Percentiles rank a stretch among this genome's conserved stretches.
phyloP scores from a whole-genome alignment of 2,329 filamentous ascomycete species.

The Colletotrichum sp. region DNA sequence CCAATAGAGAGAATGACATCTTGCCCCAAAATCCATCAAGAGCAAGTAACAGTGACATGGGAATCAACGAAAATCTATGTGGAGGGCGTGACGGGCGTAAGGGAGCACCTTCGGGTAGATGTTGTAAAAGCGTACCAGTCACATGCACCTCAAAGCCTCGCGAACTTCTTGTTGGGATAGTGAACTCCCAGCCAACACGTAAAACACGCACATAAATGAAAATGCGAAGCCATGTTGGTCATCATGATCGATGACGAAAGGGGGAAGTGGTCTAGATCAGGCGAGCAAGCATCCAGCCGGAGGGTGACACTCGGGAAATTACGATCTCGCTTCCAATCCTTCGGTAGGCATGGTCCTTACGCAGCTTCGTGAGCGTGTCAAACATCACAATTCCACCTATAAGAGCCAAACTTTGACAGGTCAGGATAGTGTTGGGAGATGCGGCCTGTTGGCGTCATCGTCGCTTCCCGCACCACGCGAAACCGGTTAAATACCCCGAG shows the following conservation, averaged over 20 bases:
- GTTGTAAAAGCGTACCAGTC: fast-evolving
- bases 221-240: neutral
- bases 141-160: neutral
- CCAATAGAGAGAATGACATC: neutral
- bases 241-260: neutral
- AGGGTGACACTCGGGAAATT: neutral
- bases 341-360: neutral
- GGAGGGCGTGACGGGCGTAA: neutral
- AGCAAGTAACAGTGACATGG: neutral
- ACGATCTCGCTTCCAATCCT: neutral
- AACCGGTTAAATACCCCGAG: neutral
- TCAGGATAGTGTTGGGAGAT: neutral
- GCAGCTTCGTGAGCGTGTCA: neutral
- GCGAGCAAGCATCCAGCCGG: neutral
- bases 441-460: neutral
- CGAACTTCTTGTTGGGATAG: neutral
- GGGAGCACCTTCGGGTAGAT: neutral
- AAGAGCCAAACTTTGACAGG: neutral
- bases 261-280: neutral
- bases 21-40: neutral
- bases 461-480: neutral
- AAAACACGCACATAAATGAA: neutral
- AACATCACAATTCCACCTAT: neutral
- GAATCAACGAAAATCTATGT: neutral
- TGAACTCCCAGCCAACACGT: neutral